phyloP scores from a whole-genome alignment of 78 protist species.

The Blattamonas nauphoetae region DNA sequence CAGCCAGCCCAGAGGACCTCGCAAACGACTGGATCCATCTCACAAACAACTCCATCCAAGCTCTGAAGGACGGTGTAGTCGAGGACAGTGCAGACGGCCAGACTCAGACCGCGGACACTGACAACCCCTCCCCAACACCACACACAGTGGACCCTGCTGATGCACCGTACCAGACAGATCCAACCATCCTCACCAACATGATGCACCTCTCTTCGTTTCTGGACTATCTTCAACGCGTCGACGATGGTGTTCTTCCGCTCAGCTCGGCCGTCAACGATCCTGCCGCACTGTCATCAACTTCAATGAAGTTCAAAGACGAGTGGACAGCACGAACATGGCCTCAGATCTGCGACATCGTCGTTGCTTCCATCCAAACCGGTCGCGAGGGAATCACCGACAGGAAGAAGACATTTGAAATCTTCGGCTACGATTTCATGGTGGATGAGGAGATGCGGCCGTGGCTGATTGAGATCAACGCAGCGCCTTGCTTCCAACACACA shows the following conservation, averaged over 20 bases:
- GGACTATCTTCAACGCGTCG: not conserved
- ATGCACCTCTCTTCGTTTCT: not conserved
- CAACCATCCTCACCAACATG: too few species aligned
- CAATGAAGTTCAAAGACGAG: not conserved
- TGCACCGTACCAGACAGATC: too few species aligned
- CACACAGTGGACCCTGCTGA: too few species aligned
- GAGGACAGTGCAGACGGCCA: not conserved
- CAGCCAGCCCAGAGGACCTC: not conserved
- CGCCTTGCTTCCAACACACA: not conserved
- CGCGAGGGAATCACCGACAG: not conserved
- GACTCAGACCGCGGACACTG: too few species aligned
- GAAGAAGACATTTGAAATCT: not conserved
- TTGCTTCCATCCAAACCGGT: not conserved
- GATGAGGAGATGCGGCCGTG: not conserved
- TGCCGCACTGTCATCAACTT: not conserved
- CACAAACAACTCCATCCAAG: not conserved
- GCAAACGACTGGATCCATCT: not conserved
- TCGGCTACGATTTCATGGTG: not conserved
- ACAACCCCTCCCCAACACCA: too few species aligned
- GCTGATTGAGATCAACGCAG: conserved; percentile 5
- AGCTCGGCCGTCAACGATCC: not conserved
- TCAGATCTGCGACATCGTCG: not conserved
- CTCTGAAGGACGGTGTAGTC: not conserved
- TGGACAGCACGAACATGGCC: not conserved
- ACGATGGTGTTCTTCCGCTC: not conserved